Evolutionary conservation across 2,329 filamentous ascomycete species (phyloP).

Genomic region (Diaporthe citriasiana): DNA sequence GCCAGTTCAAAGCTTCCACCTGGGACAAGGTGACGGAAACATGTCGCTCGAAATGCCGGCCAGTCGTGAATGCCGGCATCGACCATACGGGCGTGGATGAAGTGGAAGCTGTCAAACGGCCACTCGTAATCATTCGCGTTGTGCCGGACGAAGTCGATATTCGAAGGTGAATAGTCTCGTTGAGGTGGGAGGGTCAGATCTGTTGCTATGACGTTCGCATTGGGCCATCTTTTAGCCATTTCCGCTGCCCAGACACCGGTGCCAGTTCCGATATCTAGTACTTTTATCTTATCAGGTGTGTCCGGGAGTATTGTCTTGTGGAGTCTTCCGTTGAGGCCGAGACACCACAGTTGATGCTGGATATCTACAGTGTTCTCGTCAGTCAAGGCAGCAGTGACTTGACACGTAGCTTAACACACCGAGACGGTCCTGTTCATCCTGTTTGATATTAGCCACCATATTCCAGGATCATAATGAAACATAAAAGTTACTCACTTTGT

Average conservation of each 20-base stretch:
- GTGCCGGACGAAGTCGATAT: neutral
- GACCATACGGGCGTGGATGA: neutral
- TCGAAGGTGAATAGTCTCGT: neutral
- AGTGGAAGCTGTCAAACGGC: neutral
- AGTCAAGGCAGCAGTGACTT: neutral
- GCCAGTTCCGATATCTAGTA: neutral
- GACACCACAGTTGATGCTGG: conserved; percentile 3
- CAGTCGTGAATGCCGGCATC: neutral
- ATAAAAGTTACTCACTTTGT: neutral
- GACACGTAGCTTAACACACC: neutral
- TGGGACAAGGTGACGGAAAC: neutral
- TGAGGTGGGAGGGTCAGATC: neutral
- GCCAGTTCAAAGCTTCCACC: neutral
- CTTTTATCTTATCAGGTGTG: neutral
- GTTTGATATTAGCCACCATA: neutral
- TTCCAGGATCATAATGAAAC: neutral
- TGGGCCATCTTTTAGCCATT: neutral
- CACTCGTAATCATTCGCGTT: neutral
- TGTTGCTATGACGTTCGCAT: neutral
- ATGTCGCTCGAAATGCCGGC: neutral
- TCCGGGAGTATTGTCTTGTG: neutral
- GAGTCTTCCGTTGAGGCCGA: neutral
- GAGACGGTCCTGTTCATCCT: conserved; percentile 1
- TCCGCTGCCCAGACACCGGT: neutral
- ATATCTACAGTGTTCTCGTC: neutral